These are phyloP conservation scores for Rachicladosporium sp. DNA, from an alignment of 2,329 filamentous ascomycete species.

Conservation along the genomic window DNA sequence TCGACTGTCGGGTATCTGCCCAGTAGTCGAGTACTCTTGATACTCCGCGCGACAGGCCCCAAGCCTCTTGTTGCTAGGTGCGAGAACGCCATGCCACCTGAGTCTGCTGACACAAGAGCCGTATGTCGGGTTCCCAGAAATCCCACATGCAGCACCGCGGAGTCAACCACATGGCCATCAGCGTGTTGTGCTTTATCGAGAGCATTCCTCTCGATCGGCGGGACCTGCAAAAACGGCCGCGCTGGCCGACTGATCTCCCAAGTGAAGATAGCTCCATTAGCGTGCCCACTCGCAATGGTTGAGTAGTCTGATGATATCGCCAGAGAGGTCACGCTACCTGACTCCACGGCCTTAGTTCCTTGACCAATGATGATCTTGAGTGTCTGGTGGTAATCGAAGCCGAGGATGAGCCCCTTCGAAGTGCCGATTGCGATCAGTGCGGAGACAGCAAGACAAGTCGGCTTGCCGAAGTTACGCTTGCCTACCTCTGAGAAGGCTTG, in stretches of 20 bases:
- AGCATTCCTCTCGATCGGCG: conserved; percentile 51
- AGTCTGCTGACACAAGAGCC: conserved; percentile 87
- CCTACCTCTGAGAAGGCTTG: conserved; percentile 89
- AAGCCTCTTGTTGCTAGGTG: conserved; percentile 87
- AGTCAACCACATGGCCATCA: conserved; percentile 73
- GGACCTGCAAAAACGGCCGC: conserved; percentile 77
- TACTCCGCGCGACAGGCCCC: conserved; percentile 68
- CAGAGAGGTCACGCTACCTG: conserved; percentile 72
- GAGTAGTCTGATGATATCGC: conserved; percentile 90
- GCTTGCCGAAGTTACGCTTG: conserved; percentile 80
- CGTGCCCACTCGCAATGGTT: conserved; percentile 81
- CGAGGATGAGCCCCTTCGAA: conserved; percentile 81
- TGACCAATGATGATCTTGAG: conserved; percentile 87
- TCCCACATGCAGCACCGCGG: conserved; percentile 76
- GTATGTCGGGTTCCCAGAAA: conserved; percentile 91
- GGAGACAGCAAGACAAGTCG: conserved; percentile 80
- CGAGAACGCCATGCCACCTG: conserved; percentile 94
- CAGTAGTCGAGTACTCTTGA: conserved; percentile 82
- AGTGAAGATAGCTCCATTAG: conserved; percentile 83
- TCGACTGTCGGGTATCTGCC: conserved; percentile 74
- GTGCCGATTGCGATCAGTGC: conserved; percentile 84
- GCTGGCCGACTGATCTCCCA: conserved; percentile 80
- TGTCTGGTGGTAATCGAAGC: conserved; percentile 96
- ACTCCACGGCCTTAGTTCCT: conserved; percentile 88
- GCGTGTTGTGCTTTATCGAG: conserved; percentile 52